Percentiles rank a stretch among this genome's conserved stretches.
Evolutionary conservation across 2,329 filamentous ascomycete species (phyloP).

Genomic region (Aspergillus terreus): DNA sequence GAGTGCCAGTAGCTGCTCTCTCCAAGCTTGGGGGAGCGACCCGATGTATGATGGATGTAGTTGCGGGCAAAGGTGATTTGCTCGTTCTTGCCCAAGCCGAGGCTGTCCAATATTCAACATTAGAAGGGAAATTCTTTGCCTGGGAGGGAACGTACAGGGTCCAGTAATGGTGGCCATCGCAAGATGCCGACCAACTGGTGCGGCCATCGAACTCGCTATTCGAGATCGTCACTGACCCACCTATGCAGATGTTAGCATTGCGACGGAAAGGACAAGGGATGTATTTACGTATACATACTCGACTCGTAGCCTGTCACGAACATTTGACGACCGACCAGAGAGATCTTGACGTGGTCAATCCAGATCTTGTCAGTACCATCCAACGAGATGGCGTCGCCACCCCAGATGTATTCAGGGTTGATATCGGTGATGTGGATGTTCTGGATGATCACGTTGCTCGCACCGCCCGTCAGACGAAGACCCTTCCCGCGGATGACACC

Average conservation of each 20-base stretch:
- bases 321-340: constrained; percentile 33
- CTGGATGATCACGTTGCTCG: constrained; percentile 57
- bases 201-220: constrained; percentile 58
- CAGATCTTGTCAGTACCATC: constrained; percentile 41
- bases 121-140: neutral
- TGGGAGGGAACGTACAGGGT: constrained; percentile 30
- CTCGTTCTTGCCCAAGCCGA: constrained; percentile 54
- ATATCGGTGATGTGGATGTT: constrained; percentile 52
- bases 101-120: constrained; percentile 21
- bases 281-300: constrained; percentile 35
- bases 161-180: constrained; percentile 59
- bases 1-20: constrained; percentile 55
- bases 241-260: constrained; percentile 21
- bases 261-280: constrained; percentile 29
- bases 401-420: constrained; percentile 57
- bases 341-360: constrained; percentile 48
- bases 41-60: constrained; percentile 57
- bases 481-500: constrained; percentile 57
- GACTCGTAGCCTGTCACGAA: constrained; percentile 23
- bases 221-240: constrained; percentile 54
- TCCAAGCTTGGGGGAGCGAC: constrained; percentile 55
- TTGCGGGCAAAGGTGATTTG: constrained; percentile 57
- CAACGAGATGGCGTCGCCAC: constrained; percentile 54
- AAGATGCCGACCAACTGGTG: constrained; percentile 53
- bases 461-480: constrained; percentile 41